Conservation (phyloP, 768 basidiomycete genomes). For the Tricholoma matsutake region DNA sequence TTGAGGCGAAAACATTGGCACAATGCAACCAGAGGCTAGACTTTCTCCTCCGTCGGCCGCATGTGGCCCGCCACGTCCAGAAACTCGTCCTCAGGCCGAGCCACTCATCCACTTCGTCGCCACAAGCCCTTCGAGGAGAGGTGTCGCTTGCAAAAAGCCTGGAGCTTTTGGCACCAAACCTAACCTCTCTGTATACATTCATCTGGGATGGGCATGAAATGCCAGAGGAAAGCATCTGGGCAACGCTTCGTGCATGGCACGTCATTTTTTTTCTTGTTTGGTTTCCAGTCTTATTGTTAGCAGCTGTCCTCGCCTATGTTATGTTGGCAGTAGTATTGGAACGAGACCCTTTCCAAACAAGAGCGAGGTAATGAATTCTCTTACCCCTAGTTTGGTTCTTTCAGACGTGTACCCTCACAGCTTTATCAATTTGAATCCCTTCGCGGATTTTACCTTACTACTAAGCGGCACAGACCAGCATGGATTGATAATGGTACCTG, state of each 20-base stretch:
- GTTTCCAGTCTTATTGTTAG: not conserved
- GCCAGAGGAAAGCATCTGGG: constrained; percentile 19
- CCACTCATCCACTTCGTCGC: constrained; percentile 10
- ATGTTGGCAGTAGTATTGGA: constrained; percentile 22
- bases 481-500: not conserved
- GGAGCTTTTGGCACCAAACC: constrained; percentile 14
- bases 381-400: not conserved
- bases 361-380: constrained; percentile 16
- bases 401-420: constrained; percentile 4
- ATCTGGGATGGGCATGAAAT: constrained; percentile 25
- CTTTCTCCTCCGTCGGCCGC: constrained; percentile 10
- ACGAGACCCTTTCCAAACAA: constrained; percentile 10
- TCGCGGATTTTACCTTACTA: constrained; percentile 17
- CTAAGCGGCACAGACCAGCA: constrained; percentile 13
- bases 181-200: constrained; percentile 16
- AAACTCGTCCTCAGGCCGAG: constrained; percentile 19
- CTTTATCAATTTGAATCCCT: constrained; percentile 21
- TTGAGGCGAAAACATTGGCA: constrained; percentile 12
- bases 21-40: constrained; percentile 18
- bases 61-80: constrained; percentile 14
- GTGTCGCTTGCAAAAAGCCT: constrained; percentile 9
- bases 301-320: constrained; percentile 21
- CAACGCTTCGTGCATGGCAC: constrained; percentile 15
- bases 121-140: constrained; percentile 13
- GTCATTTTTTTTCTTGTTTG: not conserved